Conservation (phyloP, 495 filamentous ascomycete genomes). For the Penicillium macrosclerotiorum region DNA sequence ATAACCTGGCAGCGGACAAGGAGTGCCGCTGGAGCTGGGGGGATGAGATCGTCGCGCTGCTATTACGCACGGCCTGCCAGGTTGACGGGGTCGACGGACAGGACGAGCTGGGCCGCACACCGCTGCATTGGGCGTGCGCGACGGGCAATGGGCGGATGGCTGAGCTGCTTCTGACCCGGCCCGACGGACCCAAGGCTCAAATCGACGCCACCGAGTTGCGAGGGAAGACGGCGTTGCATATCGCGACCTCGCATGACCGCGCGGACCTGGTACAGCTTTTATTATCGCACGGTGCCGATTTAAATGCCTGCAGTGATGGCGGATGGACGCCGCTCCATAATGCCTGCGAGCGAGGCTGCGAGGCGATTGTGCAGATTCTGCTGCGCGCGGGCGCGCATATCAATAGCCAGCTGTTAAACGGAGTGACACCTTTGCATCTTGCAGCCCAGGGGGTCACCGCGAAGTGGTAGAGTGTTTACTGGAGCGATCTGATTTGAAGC, state of each 20-base stretch:
- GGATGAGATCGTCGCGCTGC: slow-evolving; percentile 44
- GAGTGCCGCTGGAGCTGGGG: slow-evolving; percentile 47
- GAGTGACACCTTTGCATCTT: slow-evolving; percentile 60
- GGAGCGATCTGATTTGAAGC: slow-evolving; percentile 43
- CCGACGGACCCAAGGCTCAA: slow-evolving; percentile 39
- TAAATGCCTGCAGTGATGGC: slow-evolving; percentile 57
- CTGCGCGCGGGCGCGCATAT: slow-evolving; percentile 52
- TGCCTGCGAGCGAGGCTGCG: slow-evolving; percentile 55
- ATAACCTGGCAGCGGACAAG: slow-evolving; percentile 58
- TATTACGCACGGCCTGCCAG: slow-evolving; percentile 42
- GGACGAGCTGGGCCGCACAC: slow-evolving; percentile 53
- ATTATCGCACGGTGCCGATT: slow-evolving; percentile 48
- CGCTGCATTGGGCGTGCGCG: slow-evolving; percentile 63
- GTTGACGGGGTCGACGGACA: slow-evolving; percentile 38
- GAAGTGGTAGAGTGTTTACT: slow-evolving; percentile 57
- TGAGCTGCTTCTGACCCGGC: slow-evolving; percentile 50
- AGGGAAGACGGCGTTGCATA: slow-evolving; percentile 60
- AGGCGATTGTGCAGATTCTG: slow-evolving; percentile 47
- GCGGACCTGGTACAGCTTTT: slow-evolving; percentile 56
- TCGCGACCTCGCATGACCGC: slow-evolving; percentile 53
- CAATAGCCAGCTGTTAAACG: slow-evolving; percentile 55
- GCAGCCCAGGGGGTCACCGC: slow-evolving; percentile 61
- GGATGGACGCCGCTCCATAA: slow-evolving; percentile 66
- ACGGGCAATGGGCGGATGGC: slow-evolving; percentile 57
- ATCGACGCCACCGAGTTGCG: slow-evolving; percentile 54